Conservation (phyloP, 73 alveolate genomes). For the Paramecium octaurelia region DNA sequence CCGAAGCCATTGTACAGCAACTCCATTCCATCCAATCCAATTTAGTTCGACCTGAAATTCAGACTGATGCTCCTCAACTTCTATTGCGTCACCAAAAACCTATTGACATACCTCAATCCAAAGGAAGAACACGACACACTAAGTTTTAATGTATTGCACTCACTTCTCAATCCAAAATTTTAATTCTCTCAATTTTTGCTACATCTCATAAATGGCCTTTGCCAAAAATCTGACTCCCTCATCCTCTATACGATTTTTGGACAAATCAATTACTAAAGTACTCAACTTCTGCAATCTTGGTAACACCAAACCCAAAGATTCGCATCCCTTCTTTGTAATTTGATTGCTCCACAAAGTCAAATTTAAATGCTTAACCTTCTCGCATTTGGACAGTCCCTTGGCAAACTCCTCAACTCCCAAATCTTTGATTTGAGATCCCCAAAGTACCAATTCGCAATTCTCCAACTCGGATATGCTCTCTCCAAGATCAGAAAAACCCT, state of each 20-base stretch:
- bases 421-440: slow-evolving; percentile 35
- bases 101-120: slow-evolving; percentile 28
- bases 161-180: neutral
- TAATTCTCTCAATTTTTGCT: neutral
- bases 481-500: slow-evolving; percentile 27
- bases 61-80: neutral
- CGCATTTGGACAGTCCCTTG: neutral
- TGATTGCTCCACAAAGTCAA: slow-evolving; percentile 1
- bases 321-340: slow-evolving; percentile 29
- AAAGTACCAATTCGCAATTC: neutral
- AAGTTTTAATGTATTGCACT: neutral
- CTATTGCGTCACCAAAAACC: neutral
- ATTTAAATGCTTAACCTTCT: neutral
- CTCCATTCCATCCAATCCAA: neutral
- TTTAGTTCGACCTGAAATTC: neutral
- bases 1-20: slow-evolving; percentile 3
- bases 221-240: slow-evolving; percentile 16
- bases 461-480: neutral
- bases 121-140: slow-evolving; percentile 21
- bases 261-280: neutral
- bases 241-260: slow-evolving; percentile 29
- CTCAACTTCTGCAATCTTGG: neutral
- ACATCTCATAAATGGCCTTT: neutral
- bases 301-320: neutral
- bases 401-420: slow-evolving; percentile 23